Evolutionary conservation across 2,329 filamentous ascomycete species (phyloP), one percentile per base, ranked within the genome.

Genomic region (Scytalidium lignicola): DNA sequence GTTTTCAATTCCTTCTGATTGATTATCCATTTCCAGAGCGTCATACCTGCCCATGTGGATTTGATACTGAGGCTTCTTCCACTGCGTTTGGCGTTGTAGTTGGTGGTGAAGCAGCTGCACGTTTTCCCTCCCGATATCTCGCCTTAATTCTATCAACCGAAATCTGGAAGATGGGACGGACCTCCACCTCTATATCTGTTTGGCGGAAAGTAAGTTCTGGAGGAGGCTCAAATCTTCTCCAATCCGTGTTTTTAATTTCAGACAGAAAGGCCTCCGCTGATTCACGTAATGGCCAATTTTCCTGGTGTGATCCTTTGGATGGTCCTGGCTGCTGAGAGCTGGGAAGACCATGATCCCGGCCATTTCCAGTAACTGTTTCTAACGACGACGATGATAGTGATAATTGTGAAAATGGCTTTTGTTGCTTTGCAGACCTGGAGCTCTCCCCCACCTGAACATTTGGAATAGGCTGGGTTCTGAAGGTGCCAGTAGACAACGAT

Each of bases 171-270:
- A 80, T 56, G 6, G 69, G 63, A 3, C 63, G 54, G 1, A 79
- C 61, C 7, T 72, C 61, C 3, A 71, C 66, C 2, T 71, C 70
- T 0, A 66, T 66, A 46, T 67, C 56, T 32, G 69, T 67, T 15
- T 69, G 65, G 0, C 65, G 57, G 23, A 69, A 64, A 3, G 50
- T 62, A 6, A 81, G 59, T 1, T 67, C 69, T 10, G 59, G 55
- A 0, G 78, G 78, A 3, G 74, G 74, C 2, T 70, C 66, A 53
- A 75, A 77, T 45, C 67, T 61, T 32, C 64, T 68, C 73, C 76
- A 79, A 56, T 75, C 70, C 28, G 70, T 62, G 2, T 63, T 54
- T 3, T 54, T 49, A 41, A 61, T 51, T 15, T 66, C 60, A 37
- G n/a, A 37, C 32, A 37, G n/a, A 17, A 37, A 17, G 10, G 10